Evolutionary conservation across 192 early-diverging fungal genomes (phyloP).

Genomic region (Pecoramyces ruminantium): DNA sequence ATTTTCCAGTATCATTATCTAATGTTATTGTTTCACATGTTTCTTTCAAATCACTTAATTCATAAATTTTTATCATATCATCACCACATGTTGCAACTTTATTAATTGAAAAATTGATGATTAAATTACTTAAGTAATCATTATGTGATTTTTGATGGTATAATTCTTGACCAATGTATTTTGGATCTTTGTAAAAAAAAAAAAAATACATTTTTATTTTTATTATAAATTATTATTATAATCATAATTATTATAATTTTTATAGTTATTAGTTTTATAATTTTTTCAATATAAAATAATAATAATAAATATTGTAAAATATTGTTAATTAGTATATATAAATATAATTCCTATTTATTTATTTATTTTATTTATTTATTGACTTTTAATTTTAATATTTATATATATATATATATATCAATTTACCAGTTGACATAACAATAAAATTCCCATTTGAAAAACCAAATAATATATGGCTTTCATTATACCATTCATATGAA

Average conservation of each 20-base stretch:
- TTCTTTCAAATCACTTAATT: conserved; percentile 25
- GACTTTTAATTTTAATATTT: too few relatives aligned
- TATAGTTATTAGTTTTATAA: too few relatives aligned
- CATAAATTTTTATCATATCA: conserved; percentile 23
- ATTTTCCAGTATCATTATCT: conserved; percentile 18
- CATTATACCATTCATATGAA: conserved; percentile 26
- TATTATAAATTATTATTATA: too few relatives aligned
- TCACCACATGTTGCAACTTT: conserved; percentile 27
- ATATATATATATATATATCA: background rate
- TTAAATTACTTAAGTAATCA: conserved; percentile 13
- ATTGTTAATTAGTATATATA: too few relatives aligned
- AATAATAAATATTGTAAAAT: too few relatives aligned
- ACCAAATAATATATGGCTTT: conserved; percentile 21
- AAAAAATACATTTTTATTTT: too few relatives aligned
- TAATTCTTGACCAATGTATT: conserved; percentile 25
- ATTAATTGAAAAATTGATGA: conserved; percentile 13
- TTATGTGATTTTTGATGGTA: conserved; percentile 23
- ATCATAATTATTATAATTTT: too few relatives aligned
- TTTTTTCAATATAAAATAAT: too few relatives aligned
- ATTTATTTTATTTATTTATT: too few relatives aligned
- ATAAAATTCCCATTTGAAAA: conserved; percentile 25
- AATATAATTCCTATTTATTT: too few relatives aligned
- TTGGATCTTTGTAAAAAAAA: conserved; percentile 7
- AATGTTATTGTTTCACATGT: conserved; percentile 24
- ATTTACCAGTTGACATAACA: conserved; percentile 13